Base-by-base conservation (phyloP, 2,329 filamentous ascomycete genomes). In the Alternaria brassicicola region DNA sequence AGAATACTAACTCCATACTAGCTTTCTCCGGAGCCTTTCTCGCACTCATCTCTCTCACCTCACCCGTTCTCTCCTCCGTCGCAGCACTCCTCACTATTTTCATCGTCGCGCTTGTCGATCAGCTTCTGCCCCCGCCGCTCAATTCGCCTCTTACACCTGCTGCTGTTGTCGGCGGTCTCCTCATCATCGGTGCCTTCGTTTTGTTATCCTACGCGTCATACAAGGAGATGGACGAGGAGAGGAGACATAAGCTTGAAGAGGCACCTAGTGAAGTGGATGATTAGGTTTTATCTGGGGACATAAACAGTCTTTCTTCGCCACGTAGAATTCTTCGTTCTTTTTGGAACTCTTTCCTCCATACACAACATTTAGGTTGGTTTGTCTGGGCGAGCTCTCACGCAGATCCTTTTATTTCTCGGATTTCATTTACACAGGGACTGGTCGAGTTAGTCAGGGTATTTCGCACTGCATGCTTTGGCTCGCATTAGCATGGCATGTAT, bases 31-130 rank as follows among this genome's bases (percentile, higher is more conserved):
- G 95, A 23, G 92, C 89, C 19, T 98, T 98, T 82, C 84, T 98
- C 7, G 90, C 97, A 31, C 85, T 99, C 52, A 98, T 99, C 72
- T 93, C 89, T 15, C 84, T 99, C 26, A 99, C 95, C 0, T 94
- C 90, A 17, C 95, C 95, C 0, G 95, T 99, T 3, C 83, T 99
- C 4, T 94, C 90, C 57, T 96, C 91, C 17, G 95, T 99, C 10
- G 95, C 95, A 1, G 92, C 94, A 2, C 85, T 99, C 6, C 83
- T 99, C 45, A 99, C 95, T 21, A 99, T 99, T 66, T 98, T 99
- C 83, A 87, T 98, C 60, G 95, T 99, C 6, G 95, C 94, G 1
- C 82, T 98, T 28, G 91, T 91, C 54, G 95, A 99, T 78, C 96
- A 95, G 88, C 75, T 93, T 55, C 82, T 93, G 41, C 96, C 92